Evolutionary conservation across 78 protist species (phyloP).

Genomic region (slime mould (Dictyostelium discoideum)): dicty_2.7 NC_007089.4:3545501-3546000

Average conservation of each 20-base stretch:
- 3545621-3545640: constrained; percentile 86
- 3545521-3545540: constrained; percentile 99
- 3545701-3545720: not conserved
- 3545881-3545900: not conserved
- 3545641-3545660: constrained; percentile 64
- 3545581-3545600: constrained; percentile 91
- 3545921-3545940: not conserved
- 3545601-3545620: constrained; percentile 88
- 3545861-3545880: not conserved
- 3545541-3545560: constrained; percentile 96
- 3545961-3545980: not conserved
- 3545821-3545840: not conserved
- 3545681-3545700: constrained; percentile 70
- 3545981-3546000: not conserved
- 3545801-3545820: not conserved
- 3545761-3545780: not conserved
- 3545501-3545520: constrained; percentile 97
- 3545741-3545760: not conserved
- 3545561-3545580: constrained; percentile 98
- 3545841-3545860: not conserved
- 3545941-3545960: not conserved
- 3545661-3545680: constrained; percentile 83
- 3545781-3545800: not conserved
- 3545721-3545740: not conserved
- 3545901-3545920: no score